Percentiles rank a stretch among this genome's conserved stretches.
These are phyloP conservation scores for Aureobasidium sp. DNA, from an alignment of 2,329 filamentous ascomycete species.

Conservation along the genomic window DNA sequence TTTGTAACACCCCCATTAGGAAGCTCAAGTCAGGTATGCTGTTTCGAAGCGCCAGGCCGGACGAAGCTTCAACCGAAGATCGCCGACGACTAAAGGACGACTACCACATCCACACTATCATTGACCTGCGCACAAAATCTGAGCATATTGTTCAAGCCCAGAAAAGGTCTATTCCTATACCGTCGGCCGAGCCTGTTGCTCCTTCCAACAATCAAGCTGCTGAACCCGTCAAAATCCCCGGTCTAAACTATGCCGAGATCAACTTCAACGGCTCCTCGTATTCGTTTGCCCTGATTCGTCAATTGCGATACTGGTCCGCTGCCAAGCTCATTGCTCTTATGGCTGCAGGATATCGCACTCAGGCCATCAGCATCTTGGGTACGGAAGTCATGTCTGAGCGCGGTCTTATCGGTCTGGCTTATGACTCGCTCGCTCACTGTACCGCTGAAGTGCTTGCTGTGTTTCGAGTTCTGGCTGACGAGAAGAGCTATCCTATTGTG, in stretches of 20 bases:
- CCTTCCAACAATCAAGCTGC: conserved; percentile 46
- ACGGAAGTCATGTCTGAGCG: conserved; percentile 63
- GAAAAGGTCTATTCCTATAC: conserved; percentile 49
- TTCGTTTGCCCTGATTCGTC: conserved; percentile 59
- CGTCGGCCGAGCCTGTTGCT: conserved; percentile 37
- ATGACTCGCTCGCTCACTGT: conserved; percentile 63
- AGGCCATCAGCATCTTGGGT: conserved; percentile 64
- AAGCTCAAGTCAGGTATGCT: conserved; percentile 29
- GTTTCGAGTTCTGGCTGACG: conserved; percentile 44
- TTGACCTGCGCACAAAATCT: conserved; percentile 74
- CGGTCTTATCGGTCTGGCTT: conserved; percentile 64
- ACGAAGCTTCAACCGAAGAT: conserved; percentile 65
- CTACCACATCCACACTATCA: conserved; percentile 61
- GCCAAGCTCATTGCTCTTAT: conserved; percentile 58
- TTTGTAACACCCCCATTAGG: conserved; percentile 26
- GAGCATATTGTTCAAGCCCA: conserved; percentile 64
- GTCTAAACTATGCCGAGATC: conserved; percentile 58
- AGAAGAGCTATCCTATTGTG: conserved; percentile 54
- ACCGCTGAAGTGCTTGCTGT: conserved; percentile 52
- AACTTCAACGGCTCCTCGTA: conserved; percentile 69
- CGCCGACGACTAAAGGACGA: conserved; percentile 51
- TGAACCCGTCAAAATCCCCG: conserved; percentile 55
- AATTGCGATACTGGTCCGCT: conserved; percentile 61
- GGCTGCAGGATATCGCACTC: conserved; percentile 58
- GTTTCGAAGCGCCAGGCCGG: conserved; percentile 63